Conservation (phyloP, 768 basidiomycete genomes). For the Galerina marginata region DNA sequence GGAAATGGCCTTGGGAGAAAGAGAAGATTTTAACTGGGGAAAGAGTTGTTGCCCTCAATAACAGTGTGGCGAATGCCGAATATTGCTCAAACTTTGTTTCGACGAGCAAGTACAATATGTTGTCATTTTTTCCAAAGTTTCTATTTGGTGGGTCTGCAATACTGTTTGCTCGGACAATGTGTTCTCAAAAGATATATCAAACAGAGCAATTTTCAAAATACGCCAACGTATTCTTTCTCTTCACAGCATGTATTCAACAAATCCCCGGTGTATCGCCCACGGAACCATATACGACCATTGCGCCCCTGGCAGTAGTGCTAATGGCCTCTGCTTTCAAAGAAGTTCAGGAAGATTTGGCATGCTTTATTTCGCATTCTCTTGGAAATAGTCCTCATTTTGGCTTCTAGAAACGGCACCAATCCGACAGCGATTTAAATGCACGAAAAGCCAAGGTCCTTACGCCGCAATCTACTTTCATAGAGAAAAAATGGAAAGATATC, state of each 20-base stretch:
- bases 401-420: slow-evolving; percentile 91
- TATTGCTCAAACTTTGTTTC: slow-evolving; percentile 85
- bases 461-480: slow-evolving; percentile 64
- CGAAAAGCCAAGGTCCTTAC: slow-evolving; percentile 79
- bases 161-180: neutral
- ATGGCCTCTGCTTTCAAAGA: slow-evolving; percentile 97
- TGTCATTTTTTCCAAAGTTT: slow-evolving; percentile 92
- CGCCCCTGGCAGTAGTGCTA: slow-evolving; percentile 84
- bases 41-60: slow-evolving; percentile 84
- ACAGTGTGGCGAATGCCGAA: slow-evolving; percentile 64
- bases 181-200: neutral
- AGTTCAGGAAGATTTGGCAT: slow-evolving; percentile 89
- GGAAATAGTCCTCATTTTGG: slow-evolving; percentile 3
- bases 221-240: slow-evolving; percentile 97
- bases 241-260: slow-evolving; percentile 97
- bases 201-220: slow-evolving; percentile 98
- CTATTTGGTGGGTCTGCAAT: slow-evolving; percentile 68
- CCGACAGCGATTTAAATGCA: slow-evolving; percentile 90
- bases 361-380: neutral
- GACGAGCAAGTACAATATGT: slow-evolving; percentile 93
- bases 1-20: slow-evolving; percentile 89
- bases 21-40: slow-evolving; percentile 70
- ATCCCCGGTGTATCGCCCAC: slow-evolving; percentile 98
- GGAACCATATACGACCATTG: slow-evolving; percentile 93
- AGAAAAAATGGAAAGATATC: slow-evolving; percentile 88